Conservation (phyloP, 1,284 basidiomycete species). For the Ceratobasidium papillatum region DNA sequence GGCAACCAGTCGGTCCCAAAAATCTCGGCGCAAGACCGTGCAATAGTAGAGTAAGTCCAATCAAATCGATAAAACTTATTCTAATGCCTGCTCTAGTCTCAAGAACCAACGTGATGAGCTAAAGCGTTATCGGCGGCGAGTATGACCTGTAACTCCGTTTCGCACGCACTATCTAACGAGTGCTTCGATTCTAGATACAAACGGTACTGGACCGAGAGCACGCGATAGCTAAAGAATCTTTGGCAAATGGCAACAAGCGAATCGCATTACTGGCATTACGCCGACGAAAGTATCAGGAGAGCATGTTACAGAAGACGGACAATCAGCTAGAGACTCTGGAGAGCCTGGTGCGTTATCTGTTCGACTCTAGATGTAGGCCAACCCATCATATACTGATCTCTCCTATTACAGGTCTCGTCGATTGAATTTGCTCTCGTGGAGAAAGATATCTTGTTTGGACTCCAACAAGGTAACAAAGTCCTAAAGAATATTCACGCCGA, state of each 20-base stretch:
- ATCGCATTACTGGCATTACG: constrained; percentile 87
- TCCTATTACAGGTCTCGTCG: constrained; percentile 82
- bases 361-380: neutral
- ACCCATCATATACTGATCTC: neutral
- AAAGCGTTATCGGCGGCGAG: constrained; percentile 94
- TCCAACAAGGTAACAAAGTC: constrained; percentile 93
- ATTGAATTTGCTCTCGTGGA: constrained; percentile 98
- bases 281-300: constrained; percentile 92
- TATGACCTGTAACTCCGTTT: constrained; percentile 52
- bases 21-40: constrained; percentile 92
- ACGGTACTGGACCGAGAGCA: constrained; percentile 86
- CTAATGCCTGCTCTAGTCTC: constrained; percentile 61
- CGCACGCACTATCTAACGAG: constrained; percentile 12
- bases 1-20: constrained; percentile 80
- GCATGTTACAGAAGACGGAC: constrained; percentile 88
- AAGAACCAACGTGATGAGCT: constrained; percentile 97
- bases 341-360: constrained; percentile 75
- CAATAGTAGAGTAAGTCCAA: constrained; percentile 85
- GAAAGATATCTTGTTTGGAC: constrained; percentile 89
- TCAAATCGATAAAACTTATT: neutral
- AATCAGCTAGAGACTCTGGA: constrained; percentile 89
- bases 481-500: constrained; percentile 94
- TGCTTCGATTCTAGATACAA: constrained; percentile 72
- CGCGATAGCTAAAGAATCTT: constrained; percentile 84
- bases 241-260: constrained; percentile 84